Percentiles rank a stretch among this genome's conserved stretches.
Conservation (phyloP, 306 rosid species). For the Vigna reflexopilosa region DNA sequence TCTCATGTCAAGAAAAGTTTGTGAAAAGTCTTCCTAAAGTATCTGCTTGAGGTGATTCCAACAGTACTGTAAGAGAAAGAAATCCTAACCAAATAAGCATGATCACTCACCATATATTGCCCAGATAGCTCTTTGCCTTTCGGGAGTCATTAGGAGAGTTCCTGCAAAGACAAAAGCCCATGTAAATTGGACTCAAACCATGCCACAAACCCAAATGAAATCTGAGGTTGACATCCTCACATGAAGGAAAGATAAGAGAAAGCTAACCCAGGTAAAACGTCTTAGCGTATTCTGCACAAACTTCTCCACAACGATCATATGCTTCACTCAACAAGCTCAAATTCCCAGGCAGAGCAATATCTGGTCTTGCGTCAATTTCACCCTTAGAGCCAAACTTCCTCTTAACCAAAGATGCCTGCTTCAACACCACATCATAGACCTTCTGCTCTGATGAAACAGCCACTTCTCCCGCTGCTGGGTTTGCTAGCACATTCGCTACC, state of each 20-base stretch:
- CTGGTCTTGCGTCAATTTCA: constrained; percentile 64
- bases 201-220: constrained; percentile 32
- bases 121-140: constrained; percentile 85
- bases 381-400: constrained; percentile 57
- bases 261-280: constrained; percentile 71
- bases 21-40: not conserved
- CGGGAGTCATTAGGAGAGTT: constrained; percentile 86
- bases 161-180: constrained; percentile 55
- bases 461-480: constrained; percentile 64
- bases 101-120: constrained; percentile 83
- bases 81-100: constrained; percentile 22
- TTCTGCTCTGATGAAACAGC: constrained; percentile 67
- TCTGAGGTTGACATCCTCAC: constrained; percentile 46
- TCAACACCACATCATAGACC: constrained; percentile 74
- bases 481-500: constrained; percentile 65
- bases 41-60: constrained; percentile 15
- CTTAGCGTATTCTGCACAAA: constrained; percentile 69
- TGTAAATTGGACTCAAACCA: constrained; percentile 37
- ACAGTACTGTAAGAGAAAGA: constrained; percentile 19
- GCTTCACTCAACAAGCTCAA: constrained; percentile 68
- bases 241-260: constrained; percentile 53
- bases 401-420: constrained; percentile 78
- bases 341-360: constrained; percentile 67
- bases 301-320: constrained; percentile 67
- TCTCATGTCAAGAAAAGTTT: constrained; percentile 3